Conservation (phyloP, 2,329 filamentous ascomycete species). For the Ophiostoma sp. region DNA sequence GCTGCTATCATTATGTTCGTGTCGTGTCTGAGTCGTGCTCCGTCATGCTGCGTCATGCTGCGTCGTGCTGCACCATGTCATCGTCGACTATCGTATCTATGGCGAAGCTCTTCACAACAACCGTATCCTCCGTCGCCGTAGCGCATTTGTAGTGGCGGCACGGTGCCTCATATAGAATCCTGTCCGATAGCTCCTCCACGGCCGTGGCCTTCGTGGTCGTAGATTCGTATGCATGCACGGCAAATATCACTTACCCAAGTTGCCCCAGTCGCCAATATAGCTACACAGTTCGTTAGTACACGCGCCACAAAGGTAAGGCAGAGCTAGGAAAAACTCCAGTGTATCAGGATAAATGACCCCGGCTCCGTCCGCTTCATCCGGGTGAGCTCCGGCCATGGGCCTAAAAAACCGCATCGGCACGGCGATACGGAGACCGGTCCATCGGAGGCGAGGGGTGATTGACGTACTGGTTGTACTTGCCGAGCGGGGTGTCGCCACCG, state of each 20-base stretch:
- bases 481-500: constrained; percentile 39
- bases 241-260: constrained; percentile 57
- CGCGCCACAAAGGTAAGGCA: neutral
- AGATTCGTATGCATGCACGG: neutral
- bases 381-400: neutral
- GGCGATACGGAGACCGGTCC: constrained; percentile 17
- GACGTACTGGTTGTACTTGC: constrained; percentile 43
- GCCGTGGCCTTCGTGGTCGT: neutral
- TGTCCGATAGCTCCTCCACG: neutral
- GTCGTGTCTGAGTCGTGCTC: neutral
- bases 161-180: neutral
- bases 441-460: constrained; percentile 1
- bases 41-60: neutral
- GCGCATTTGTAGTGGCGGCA: too few relatives aligned
- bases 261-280: constrained; percentile 69
- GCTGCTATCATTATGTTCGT: too few relatives aligned
- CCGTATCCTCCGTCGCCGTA: neutral
- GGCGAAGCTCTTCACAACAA: too few relatives aligned
- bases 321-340: neutral
- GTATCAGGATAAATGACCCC: neutral
- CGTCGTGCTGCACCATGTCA: neutral
- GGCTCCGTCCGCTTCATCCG: neutral
- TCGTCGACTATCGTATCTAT: too few relatives aligned
- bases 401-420: constrained; percentile 18
- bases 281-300: constrained; percentile 38